These are phyloP conservation scores for Irpex sp. DNA, from an alignment of 1,284 basidiomycete genomes.

Conservation along the genomic window DNA sequence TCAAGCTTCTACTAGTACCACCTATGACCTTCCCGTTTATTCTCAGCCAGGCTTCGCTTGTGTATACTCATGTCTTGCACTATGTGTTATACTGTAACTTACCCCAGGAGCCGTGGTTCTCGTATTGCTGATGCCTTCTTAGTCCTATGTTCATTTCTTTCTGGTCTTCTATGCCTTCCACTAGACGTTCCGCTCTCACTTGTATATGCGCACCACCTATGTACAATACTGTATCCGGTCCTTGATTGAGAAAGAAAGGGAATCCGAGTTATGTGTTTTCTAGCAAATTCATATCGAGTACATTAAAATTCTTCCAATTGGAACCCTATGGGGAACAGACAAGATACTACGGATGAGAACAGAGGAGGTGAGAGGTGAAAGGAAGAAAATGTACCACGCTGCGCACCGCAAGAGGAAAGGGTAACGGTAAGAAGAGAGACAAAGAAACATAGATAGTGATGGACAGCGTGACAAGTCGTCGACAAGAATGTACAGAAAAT, in stretches of 20 bases:
- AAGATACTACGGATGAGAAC: slow-evolving; percentile 12
- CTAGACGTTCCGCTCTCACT: slow-evolving; percentile 5
- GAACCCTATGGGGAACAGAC: slow-evolving; percentile 13
- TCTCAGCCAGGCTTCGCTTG: no score
- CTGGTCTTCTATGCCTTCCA: not conserved
- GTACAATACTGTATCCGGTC: slow-evolving; percentile 5
- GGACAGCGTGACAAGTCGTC: not conserved
- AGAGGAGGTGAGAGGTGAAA: slow-evolving; percentile 4
- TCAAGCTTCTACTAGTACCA: not conserved
- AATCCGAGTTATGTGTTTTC: slow-evolving; percentile 6
- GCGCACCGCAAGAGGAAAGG: not conserved
- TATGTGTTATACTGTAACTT: not conserved
- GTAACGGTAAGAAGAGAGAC: not conserved
- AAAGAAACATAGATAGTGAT: slow-evolving; percentile 8
- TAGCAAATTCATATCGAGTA: slow-evolving; percentile 25
- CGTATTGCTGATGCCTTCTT: not conserved
- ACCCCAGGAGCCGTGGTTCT: not conserved
- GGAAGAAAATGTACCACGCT: slow-evolving; percentile 1
- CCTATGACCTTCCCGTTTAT: no score
- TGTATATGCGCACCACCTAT: slow-evolving; percentile 17
- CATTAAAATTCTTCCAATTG: slow-evolving; percentile 23
- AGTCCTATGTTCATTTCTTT: not conserved
- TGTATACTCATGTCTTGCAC: not conserved
- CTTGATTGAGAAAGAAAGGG: not conserved
- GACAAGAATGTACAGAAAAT: slow-evolving; percentile 5